Evolutionary conservation across 23 red algal species (phyloP), one percentile per base, ranked within the genome.

Genomic region (Gracilaria domingensis): DNA sequence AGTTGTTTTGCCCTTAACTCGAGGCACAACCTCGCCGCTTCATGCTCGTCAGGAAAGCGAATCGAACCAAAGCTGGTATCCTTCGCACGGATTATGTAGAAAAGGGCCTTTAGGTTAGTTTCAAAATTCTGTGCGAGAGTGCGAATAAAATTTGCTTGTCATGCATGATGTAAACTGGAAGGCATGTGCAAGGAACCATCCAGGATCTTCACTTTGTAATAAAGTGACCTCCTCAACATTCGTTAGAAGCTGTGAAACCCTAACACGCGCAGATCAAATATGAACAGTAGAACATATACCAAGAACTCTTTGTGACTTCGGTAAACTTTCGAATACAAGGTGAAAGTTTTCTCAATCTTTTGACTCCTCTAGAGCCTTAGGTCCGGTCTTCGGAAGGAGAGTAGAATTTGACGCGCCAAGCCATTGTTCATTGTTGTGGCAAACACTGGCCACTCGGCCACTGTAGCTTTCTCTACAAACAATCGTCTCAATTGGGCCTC

Each of bases 401-500:
- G 61, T 85, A 69, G 70, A 85, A 6, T 64, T 69, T 0, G 55
- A 70, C 6, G 81, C 57, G 23, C 32, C 28, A 51, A 85, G 70
- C 4, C 70, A 21, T 8, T 33, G 7, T 17, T 12, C 56, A 70
- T 67, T 65, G 34, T 70, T 85, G 58, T 85, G 59, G 65, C 42
- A 58, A 2, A 85, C 36, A 50, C 33, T 33, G 1, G 4, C 81
- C 44, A 85, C 25, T 11, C 16, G 1, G 29, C 59, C 81, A 28
- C 4, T 42, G 28, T 64, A 85, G 39, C 81, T 66, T 64, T 85
- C 81, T 3, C 81, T 14, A 44, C 70, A 85, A 11, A 85, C 56
- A 20, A 69, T 64, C 7, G 57, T 18, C 0, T 0, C 5, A 16
- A 72, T 64, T 23, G 33, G 59, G 17, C 60, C 3, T 24, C 61